phyloP scores from a whole-genome alignment of 2,329 filamentous ascomycete genomes.

The Byssoonygena ceratinophila region DNA sequence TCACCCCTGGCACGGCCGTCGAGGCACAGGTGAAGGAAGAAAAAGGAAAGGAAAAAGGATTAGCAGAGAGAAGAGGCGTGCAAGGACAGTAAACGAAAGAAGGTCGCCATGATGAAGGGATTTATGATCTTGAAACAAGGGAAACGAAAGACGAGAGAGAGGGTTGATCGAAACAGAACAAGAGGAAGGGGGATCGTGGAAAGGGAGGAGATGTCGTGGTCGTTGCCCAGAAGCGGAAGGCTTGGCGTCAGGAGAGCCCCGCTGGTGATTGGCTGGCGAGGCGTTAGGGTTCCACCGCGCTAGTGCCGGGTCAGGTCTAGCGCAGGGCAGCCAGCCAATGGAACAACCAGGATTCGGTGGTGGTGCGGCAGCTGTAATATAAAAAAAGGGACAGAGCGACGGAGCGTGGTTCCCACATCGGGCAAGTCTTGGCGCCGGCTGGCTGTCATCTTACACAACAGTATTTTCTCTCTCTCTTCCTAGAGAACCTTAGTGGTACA shows the following conservation, averaged over 20 bases:
- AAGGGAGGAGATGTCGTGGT: neutral
- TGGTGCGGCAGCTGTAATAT: constrained; percentile 2
- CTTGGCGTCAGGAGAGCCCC: neutral
- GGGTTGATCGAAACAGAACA: neutral
- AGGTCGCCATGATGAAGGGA: neutral
- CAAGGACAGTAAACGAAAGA: neutral
- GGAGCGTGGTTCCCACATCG: neutral
- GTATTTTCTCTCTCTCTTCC: too few relatives aligned
- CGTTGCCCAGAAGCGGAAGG: neutral
- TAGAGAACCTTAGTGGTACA: too few relatives aligned
- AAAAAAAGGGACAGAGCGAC: neutral
- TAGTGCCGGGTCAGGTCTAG: neutral
- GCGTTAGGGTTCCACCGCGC: neutral
- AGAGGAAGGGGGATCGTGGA: neutral
- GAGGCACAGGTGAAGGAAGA: neutral
- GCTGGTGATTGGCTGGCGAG: neutral
- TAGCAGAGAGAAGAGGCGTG: neutral
- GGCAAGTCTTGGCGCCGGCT: neutral
- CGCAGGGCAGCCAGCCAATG: neutral
- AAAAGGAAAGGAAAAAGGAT: neutral
- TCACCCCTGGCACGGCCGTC: neutral
- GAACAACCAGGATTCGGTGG: neutral
- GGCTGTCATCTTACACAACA: neutral
- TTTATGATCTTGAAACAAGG: neutral
- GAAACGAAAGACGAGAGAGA: neutral